Conservation (phyloP, 129 eudicot species). For the Centrapalus pauciflorus region DNA sequence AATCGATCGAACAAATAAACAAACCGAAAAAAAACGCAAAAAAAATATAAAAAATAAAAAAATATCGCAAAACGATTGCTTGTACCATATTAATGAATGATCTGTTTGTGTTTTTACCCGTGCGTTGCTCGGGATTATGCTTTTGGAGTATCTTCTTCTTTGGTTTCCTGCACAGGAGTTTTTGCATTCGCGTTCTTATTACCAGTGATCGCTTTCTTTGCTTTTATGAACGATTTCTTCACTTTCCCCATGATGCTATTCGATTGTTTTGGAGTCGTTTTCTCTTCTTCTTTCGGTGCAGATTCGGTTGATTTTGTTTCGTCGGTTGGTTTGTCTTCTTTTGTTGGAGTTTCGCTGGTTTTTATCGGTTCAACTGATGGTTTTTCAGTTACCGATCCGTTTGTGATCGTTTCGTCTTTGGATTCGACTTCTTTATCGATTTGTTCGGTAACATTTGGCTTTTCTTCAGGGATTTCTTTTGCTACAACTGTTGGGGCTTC, state of each 20-base stretch:
- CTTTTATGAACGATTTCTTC: conserved; percentile 88
- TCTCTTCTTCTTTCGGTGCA: conserved; percentile 49
- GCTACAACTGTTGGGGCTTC: conserved; percentile 8
- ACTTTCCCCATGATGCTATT: conserved; percentile 60
- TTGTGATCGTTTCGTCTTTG: conserved; percentile 18
- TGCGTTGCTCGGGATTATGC: background rate
- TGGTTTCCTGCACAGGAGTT: conserved; percentile 10
- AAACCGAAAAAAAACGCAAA: background rate
- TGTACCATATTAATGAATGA: conserved; percentile 6
- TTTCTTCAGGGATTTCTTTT: conserved; percentile 6
- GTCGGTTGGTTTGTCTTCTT: conserved; percentile 26
- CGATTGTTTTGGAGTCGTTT: conserved; percentile 56
- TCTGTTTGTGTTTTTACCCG: background rate
- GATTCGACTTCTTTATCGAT: conserved; percentile 24
- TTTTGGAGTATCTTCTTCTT: conserved; percentile 25
- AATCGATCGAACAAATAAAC: conserved; percentile 17
- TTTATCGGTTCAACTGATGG: conserved; percentile 10
- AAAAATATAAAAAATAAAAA: background rate
- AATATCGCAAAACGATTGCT: conserved; percentile 11
- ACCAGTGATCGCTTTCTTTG: conserved; percentile 83
- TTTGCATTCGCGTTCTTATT: conserved; percentile 24
- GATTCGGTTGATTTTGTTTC: conserved; percentile 27
- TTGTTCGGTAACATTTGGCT: conserved; percentile 13
- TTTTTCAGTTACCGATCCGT: conserved; percentile 3
- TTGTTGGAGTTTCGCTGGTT: conserved; percentile 3